These are phyloP conservation scores for Colletotrichum sp. DNA, from an alignment of 2,329 filamentous ascomycete genomes.

Conservation along the genomic window DNA sequence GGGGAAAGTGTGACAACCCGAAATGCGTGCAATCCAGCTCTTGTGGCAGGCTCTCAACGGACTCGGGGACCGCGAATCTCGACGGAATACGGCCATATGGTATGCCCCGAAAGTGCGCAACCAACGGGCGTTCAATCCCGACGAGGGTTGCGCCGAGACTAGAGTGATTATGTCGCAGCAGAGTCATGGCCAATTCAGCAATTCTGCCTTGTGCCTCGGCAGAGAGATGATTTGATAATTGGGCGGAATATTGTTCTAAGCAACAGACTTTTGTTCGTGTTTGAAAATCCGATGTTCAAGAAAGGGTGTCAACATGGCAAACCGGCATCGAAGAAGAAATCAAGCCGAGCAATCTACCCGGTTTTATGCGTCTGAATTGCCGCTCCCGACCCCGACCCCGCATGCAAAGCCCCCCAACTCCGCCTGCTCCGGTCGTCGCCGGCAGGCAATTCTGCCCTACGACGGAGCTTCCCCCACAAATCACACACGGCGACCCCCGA, in stretches of 20 bases:
- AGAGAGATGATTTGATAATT: background rate
- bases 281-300: background rate
- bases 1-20: background rate
- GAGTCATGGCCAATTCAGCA: background rate
- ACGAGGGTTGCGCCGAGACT: background rate
- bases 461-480: background rate
- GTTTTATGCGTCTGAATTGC: background rate
- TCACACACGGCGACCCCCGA: background rate
- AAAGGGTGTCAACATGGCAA: background rate
- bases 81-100: constrained; percentile 5
- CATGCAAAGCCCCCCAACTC: background rate
- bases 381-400: background rate
- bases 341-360: background rate
- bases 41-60: background rate
- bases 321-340: background rate
- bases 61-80: background rate
- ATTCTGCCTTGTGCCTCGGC: background rate
- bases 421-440: background rate
- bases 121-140: background rate
- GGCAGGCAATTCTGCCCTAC: background rate
- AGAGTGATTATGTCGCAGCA: background rate
- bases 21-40: background rate
- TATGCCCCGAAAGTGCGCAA: constrained; percentile 4
- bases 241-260: background rate
- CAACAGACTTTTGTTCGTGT: background rate